Conservation (phyloP, 192 early-diverging fungal species). For the Endogone sp. region DNA sequence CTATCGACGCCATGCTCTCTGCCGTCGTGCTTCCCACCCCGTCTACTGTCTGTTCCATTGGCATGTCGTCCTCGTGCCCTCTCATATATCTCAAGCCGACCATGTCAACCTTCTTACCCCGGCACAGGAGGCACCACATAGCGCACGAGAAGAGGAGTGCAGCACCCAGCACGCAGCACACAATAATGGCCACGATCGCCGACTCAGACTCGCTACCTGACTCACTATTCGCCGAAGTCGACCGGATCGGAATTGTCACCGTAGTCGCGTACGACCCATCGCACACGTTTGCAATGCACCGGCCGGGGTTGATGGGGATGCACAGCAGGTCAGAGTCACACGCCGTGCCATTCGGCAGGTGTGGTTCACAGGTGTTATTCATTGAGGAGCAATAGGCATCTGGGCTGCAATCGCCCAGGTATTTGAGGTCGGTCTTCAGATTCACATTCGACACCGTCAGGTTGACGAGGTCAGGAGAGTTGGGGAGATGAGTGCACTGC, state of each 20-base stretch:
- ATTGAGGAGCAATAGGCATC: not conserved
- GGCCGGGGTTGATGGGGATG: not conserved
- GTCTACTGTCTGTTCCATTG: too few species aligned
- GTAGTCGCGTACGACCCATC: not conserved
- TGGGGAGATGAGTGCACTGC: not conserved
- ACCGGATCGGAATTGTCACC: not conserved
- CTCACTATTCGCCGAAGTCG: too few species aligned
- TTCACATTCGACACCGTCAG: not conserved
- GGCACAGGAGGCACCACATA: too few species aligned
- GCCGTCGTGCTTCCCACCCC: too few species aligned
- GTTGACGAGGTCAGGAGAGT: not conserved
- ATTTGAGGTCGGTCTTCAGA: not conserved
- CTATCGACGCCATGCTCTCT: too few species aligned
- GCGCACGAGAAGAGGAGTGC: too few species aligned
- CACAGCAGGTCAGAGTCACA: not conserved
- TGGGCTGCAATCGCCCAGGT: not conserved
- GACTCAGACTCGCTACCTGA: too few species aligned
- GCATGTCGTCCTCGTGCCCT: too few species aligned
- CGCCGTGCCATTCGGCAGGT: not conserved
- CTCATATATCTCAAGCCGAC: too few species aligned
- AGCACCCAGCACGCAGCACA: too few species aligned
- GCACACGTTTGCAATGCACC: not conserved
- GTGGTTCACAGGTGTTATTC: not conserved
- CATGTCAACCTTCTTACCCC: too few species aligned
- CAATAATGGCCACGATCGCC: too few species aligned